Evolutionary conservation across 2,329 filamentous ascomycete species (phyloP).

Genomic region (Epichloe coenophiala): DNA sequence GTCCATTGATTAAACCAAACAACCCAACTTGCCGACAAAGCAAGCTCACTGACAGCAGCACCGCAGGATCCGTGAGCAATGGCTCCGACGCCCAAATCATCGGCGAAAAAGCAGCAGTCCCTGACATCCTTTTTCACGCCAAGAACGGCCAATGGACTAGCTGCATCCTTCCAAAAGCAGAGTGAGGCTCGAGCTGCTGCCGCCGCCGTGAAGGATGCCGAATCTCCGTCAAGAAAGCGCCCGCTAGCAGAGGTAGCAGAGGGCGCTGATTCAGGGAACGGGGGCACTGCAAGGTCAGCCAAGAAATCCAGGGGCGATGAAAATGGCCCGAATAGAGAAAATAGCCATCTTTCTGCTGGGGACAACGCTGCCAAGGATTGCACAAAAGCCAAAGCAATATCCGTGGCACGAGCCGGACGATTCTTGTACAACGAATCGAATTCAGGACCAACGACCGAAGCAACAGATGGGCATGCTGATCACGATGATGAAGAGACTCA

Average conservation of each 20-base stretch:
- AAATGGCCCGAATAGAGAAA: conserved; percentile 20
- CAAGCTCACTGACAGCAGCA: background rate
- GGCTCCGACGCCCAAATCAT: conserved; percentile 17
- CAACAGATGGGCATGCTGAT: conserved; percentile 30
- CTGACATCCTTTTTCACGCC: conserved; percentile 78
- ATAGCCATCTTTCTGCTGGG: conserved; percentile 21
- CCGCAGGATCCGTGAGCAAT: conserved; percentile 9
- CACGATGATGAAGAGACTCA: conserved; percentile 37
- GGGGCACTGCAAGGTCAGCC: conserved; percentile 20
- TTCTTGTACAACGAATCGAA: conserved; percentile 36
- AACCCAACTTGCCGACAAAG: no score
- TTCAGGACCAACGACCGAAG: conserved; percentile 24
- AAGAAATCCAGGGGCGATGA: conserved; percentile 31
- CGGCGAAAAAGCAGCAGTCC: conserved; percentile 59
- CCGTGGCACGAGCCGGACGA: conserved; percentile 31
- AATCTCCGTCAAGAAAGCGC: conserved; percentile 32
- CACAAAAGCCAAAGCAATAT: background rate
- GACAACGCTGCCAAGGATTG: background rate
- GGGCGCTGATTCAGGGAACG: conserved; percentile 30
- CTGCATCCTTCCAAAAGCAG: conserved; percentile 22
- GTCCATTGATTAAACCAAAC: no score
- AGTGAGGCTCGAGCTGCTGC: conserved; percentile 13
- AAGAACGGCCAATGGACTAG: conserved; percentile 36
- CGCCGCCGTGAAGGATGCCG: conserved; percentile 14
- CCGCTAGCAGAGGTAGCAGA: conserved; percentile 26